A percentile compares a stretch with the other conserved stretches of the same genome.
These are phyloP conservation scores for Teratosphaeria destructans DNA, from an alignment of 2,329 filamentous ascomycete genomes.

Conservation along the genomic window DNA sequence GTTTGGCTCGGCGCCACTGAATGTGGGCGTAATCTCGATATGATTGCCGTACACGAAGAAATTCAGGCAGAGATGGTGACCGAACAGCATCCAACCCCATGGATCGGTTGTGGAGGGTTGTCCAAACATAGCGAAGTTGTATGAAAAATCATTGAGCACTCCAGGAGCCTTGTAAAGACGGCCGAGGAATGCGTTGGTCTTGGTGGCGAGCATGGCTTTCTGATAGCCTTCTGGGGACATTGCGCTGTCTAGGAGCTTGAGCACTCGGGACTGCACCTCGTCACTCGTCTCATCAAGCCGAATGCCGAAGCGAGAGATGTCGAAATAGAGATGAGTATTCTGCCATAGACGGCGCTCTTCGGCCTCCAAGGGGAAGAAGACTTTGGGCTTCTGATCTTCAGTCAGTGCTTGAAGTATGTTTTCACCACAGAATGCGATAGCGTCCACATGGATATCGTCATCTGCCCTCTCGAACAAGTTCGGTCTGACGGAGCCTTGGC, in stretches of 20 bases:
- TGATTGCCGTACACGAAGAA: constrained; percentile 56
- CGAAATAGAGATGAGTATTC: constrained; percentile 64
- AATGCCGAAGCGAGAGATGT: constrained; percentile 49
- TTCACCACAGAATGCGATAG: constrained; percentile 5
- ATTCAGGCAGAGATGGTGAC: constrained; percentile 67
- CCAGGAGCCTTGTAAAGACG: constrained; percentile 50
- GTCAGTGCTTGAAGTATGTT: constrained; percentile 44
- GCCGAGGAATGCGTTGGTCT: constrained; percentile 65
- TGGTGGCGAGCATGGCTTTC: constrained; percentile 60
- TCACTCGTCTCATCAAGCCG: constrained; percentile 54
- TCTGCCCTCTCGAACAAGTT: constrained; percentile 40
- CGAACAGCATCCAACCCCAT: constrained; percentile 68
- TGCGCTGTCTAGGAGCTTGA: constrained; percentile 46
- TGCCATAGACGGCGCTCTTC: constrained; percentile 61
- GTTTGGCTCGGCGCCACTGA: constrained; percentile 73
- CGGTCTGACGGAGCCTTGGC: constrained; percentile 12
- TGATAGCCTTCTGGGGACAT: constrained; percentile 61
- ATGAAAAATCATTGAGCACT: constrained; percentile 65
- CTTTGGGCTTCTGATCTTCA: constrained; percentile 34
- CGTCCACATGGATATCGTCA: constrained; percentile 49
- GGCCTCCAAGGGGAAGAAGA: constrained; percentile 55
- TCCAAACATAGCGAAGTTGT: constrained; percentile 61
- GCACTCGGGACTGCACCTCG: constrained; percentile 38
- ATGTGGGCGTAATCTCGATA: constrained; percentile 62
- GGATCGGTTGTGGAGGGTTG: constrained; percentile 45